phyloP scores from a whole-genome alignment of 495 filamentous ascomycete genomes.

The Penicillium diatomitis region DNA sequence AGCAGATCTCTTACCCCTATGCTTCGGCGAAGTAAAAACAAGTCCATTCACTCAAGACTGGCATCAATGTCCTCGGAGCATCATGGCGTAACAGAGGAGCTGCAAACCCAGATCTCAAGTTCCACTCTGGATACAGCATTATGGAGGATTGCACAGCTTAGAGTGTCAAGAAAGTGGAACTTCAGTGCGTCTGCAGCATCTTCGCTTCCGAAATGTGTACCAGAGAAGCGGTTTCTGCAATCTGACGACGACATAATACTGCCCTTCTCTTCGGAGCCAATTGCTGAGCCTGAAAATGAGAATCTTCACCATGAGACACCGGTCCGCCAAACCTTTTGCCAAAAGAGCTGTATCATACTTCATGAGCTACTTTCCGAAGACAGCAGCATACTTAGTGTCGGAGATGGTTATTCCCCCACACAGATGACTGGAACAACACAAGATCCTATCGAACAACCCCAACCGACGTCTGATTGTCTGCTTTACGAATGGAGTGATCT shows the following conservation, averaged over 20 bases:
- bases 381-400: not conserved
- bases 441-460: not conserved
- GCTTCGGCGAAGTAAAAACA: constrained; percentile 11
- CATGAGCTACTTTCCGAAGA: not conserved
- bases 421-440: not conserved
- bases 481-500: not conserved
- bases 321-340: too few relatives aligned
- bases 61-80: too few relatives aligned
- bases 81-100: not conserved
- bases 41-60: too few relatives aligned
- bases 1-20: constrained; percentile 26
- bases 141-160: constrained; percentile 22
- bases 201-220: not conserved
- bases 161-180: constrained; percentile 8
- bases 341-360: too few relatives aligned
- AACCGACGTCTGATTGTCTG: not conserved
- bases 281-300: not conserved
- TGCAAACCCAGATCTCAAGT: not conserved
- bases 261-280: not conserved
- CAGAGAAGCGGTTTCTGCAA: not conserved
- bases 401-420: not conserved
- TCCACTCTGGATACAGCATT: constrained; percentile 14
- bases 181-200: not conserved
- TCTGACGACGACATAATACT: not conserved
- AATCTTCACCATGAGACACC: not conserved